Percentiles rank a stretch among this genome's conserved stretches.
phyloP scores from a whole-genome alignment of 1,284 basidiomycete genomes.

The Melampsora occidentalis region DNA sequence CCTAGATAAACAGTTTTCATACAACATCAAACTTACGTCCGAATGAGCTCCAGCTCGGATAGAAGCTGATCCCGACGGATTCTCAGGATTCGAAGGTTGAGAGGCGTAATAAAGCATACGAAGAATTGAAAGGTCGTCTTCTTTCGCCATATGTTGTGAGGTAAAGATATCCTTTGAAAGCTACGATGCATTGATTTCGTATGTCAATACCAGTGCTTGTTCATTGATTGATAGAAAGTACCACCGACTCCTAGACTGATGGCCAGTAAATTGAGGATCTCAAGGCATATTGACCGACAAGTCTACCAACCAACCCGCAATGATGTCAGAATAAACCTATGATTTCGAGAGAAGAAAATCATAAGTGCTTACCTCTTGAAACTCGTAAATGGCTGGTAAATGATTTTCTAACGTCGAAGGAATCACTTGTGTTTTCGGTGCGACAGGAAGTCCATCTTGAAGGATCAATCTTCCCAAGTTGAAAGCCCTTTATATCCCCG shows the following conservation, averaged over 20 bases:
- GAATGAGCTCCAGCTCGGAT: constrained; percentile 5
- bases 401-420: neutral
- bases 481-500: neutral
- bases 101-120: constrained; percentile 2
- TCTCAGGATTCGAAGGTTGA: neutral
- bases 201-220: no score
- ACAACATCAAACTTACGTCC: neutral
- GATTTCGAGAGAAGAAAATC: no score
- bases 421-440: neutral
- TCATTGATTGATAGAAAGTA: neutral
- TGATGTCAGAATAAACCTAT: neutral
- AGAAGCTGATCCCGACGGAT: neutral
- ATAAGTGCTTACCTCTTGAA: neutral
- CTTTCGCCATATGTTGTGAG: neutral
- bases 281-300: constrained; percentile 1
- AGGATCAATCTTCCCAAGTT: constrained; percentile 9
- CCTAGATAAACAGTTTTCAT: neutral
- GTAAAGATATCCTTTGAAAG: neutral
- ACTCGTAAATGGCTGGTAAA: neutral
- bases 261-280: constrained; percentile 3
- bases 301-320: neutral
- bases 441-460: neutral
- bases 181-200: neutral
- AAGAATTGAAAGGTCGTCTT: neutral
- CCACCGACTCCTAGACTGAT: neutral